These are phyloP conservation scores for Aspergillus jensenii DNA, from an alignment of 2,329 filamentous ascomycete genomes.

Conservation along the genomic window DNA sequence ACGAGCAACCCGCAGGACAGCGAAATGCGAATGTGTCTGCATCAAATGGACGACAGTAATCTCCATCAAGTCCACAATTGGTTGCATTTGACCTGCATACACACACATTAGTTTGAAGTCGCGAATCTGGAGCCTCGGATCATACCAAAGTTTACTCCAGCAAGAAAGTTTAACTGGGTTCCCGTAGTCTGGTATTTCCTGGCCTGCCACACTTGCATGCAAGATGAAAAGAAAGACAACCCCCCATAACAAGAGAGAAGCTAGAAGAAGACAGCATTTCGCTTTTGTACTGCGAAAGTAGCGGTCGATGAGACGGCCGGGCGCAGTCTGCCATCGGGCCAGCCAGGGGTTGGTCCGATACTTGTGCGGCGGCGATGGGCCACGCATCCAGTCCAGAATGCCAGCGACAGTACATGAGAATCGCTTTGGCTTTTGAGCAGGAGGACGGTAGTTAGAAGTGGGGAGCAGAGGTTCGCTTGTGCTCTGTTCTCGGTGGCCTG, in stretches of 20 bases:
- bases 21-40: constrained; percentile 56
- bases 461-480: constrained; percentile 24
- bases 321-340: constrained; percentile 32
- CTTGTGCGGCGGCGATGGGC: constrained; percentile 31
- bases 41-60: constrained; percentile 57
- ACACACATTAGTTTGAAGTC: neutral
- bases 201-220: constrained; percentile 30
- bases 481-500: constrained; percentile 12
- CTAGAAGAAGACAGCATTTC: constrained; percentile 28
- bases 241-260: constrained; percentile 31
- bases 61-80: constrained; percentile 57
- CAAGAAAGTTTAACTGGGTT: constrained; percentile 37
- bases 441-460: constrained; percentile 10
- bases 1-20: constrained; percentile 58
- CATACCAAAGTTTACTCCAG: constrained; percentile 38
- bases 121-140: constrained; percentile 34
- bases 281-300: constrained; percentile 25
- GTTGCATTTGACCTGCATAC: constrained; percentile 33
- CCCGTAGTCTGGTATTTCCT: constrained; percentile 34
- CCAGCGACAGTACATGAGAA: constrained; percentile 26
- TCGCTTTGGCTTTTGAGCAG: constrained; percentile 2
- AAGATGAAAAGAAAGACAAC: constrained; percentile 33
- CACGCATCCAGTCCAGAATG: constrained; percentile 29
- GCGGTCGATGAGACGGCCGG: constrained; percentile 31
- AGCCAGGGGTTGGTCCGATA: constrained; percentile 37